Evolutionary conservation across 352 stramenopile species (phyloP).

Genomic region (Phytophthora parvispora): DNA sequence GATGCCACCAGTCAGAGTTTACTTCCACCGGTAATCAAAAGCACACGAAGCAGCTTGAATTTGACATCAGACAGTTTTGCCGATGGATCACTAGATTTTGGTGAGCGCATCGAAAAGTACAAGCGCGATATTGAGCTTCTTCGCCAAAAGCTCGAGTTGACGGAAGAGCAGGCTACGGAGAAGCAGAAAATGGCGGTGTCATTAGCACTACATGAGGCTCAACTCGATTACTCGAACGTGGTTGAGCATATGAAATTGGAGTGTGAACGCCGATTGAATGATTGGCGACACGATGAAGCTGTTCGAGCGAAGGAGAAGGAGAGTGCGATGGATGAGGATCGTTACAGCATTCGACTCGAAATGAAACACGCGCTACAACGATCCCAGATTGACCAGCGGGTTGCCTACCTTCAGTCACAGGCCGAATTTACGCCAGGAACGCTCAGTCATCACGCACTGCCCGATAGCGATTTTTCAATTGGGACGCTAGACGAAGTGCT

Average conservation of each 20-base stretch:
- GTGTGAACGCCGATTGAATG: slow-evolving; percentile 55
- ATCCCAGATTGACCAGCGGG: slow-evolving; percentile 71
- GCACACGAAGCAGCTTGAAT: background rate
- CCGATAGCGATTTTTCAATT: slow-evolving; percentile 52
- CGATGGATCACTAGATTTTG: slow-evolving; percentile 14
- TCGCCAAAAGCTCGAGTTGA: slow-evolving; percentile 60
- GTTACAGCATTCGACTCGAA: slow-evolving; percentile 72
- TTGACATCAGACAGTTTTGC: background rate
- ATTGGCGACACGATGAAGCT: slow-evolving; percentile 67
- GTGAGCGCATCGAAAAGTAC: slow-evolving; percentile 65
- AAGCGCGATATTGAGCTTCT: slow-evolving; percentile 79
- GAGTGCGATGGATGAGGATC: slow-evolving; percentile 66
- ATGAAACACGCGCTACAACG: slow-evolving; percentile 70
- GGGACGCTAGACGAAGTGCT: slow-evolving; percentile 72
- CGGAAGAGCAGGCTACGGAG: slow-evolving; percentile 60
- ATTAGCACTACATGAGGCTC: slow-evolving; percentile 52
- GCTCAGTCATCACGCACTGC: background rate
- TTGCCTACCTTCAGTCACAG: slow-evolving; percentile 59
- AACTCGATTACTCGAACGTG: slow-evolving; percentile 53
- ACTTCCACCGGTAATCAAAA: slow-evolving; percentile 14
- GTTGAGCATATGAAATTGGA: slow-evolving; percentile 64
- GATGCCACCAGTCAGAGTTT: slow-evolving; percentile 36
- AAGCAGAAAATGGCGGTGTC: slow-evolving; percentile 64
- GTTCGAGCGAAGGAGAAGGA: slow-evolving; percentile 65
- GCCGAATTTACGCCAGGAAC: slow-evolving; percentile 9